Evolutionary conservation across 1,139 yeast genomes (phyloP), one percentile per base, ranked within the genome.

Genomic region (Candida labiduridarum): DNA sequence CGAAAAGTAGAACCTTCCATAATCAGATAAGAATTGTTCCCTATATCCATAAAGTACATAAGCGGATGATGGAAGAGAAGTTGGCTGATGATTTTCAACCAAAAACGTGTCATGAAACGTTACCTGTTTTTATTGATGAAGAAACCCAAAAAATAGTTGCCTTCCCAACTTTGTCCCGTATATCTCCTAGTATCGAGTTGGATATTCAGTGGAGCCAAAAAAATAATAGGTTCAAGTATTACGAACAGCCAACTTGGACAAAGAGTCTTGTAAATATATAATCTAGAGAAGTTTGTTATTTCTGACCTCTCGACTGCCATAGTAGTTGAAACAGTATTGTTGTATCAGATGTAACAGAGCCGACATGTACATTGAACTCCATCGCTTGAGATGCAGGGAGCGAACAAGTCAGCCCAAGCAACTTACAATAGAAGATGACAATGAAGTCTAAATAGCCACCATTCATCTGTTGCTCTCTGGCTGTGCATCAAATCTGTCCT

Each of bases 181-280:
- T 2, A 9, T 35, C 25, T 25, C 33, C 46, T 15, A 19, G 31
- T 19, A 6, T 12, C 4, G 35, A 36, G 29, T 49, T 58, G 18
- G 52, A 56, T 25, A 41, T 53, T n/a, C 61, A 66, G 34, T 66
- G 69, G 63, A 31, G 30, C 4, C 50, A 53, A 14, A 66, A 66
- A 52, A 59, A 50, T 12, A 61, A 63, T 49, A 49, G 55, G 38
- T 59, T 52, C 46, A 22, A 19, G 6, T 29, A 41, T 22, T 22
- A 10, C 22, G 41, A 38, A 14, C 30, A 38, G 6, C 41, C 30
- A 6, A 19, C 11, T 25, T 16, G 30, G 22, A 14, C 6, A 22
- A 19, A 38, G 30, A 19, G 2, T 38, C 29, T 22, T 38, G 41
- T 38, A 38, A 22, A 38, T 38, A 38, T 7, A 38, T 38, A 38